Evolutionary conservation across 306 rosid genomes (phyloP).

Genomic region (Cajanus cajan): DNA sequence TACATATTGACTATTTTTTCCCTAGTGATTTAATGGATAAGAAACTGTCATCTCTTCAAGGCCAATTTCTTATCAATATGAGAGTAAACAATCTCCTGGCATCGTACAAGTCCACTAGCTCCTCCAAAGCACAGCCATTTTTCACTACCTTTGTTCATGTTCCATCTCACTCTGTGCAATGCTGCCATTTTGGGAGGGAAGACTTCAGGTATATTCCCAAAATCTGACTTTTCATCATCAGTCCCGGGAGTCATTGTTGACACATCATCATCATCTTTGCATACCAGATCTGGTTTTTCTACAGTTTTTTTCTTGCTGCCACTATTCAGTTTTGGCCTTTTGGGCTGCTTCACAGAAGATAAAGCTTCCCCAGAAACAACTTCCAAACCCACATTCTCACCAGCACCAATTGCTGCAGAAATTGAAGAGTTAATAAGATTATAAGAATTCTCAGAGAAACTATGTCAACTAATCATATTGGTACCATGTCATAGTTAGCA

Average conservation of each 20-base stretch:
- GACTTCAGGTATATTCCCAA: conserved; percentile 35
- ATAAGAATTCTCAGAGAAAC: conserved; percentile 14
- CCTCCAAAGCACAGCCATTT: conserved; percentile 93
- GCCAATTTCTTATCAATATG: conserved; percentile 54
- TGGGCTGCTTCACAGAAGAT: conserved; percentile 30
- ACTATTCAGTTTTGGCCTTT: conserved; percentile 33
- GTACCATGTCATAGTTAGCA: not conserved
- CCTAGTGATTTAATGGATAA: not conserved
- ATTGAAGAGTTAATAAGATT: conserved; percentile 13
- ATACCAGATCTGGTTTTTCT: conserved; percentile 29
- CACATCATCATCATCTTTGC: conserved; percentile 39
- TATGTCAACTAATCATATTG: not conserved
- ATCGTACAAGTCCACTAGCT: conserved; percentile 80
- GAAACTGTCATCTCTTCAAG: conserved; percentile 43
- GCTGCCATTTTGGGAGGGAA: conserved; percentile 73
- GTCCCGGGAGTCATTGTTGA: not conserved
- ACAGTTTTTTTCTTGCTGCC: conserved; percentile 38
- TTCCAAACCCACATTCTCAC: conserved; percentile 39
- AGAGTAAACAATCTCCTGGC: conserved; percentile 68
- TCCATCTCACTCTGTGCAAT: conserved; percentile 87
- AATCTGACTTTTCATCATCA: conserved; percentile 29
- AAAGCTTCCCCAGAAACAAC: conserved; percentile 44
- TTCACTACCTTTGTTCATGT: conserved; percentile 89
- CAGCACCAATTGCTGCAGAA: conserved; percentile 48
- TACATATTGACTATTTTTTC: not conserved